phyloP scores from a whole-genome alignment of 2,329 filamentous ascomycete species.

The Diaporthe velutina region DNA sequence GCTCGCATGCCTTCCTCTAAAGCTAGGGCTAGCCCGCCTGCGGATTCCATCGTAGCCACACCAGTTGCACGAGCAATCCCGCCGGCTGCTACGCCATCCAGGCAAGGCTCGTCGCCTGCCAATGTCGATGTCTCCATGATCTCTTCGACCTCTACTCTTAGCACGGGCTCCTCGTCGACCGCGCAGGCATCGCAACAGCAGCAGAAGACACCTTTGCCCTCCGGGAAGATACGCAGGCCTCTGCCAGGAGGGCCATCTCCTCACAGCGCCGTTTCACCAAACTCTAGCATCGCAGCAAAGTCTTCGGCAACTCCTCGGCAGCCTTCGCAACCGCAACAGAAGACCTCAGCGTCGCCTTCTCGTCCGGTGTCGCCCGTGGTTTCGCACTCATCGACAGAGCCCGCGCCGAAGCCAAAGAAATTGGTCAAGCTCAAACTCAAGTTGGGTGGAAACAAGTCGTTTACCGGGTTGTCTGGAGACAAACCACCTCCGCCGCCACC shows the following conservation, averaged over 20 bases:
- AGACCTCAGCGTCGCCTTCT: conserved; percentile 25
- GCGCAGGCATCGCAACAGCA: conserved; percentile 10
- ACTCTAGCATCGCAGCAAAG: conserved; percentile 21
- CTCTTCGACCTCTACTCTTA: conserved; percentile 34
- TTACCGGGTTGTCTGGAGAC: neutral
- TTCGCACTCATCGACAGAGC: conserved; percentile 21
- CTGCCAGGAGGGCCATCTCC: conserved; percentile 33
- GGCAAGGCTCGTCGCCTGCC: conserved; percentile 30
- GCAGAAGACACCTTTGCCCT: conserved; percentile 35
- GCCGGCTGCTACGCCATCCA: conserved; percentile 31
- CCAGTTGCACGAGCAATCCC: conserved; percentile 35
- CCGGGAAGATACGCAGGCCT: conserved; percentile 37
- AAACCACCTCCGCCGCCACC: conserved; percentile 16
- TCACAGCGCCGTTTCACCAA: conserved; percentile 22
- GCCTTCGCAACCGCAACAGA: conserved; percentile 11
- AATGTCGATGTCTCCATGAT: conserved; percentile 18
- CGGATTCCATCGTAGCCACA: conserved; percentile 36
- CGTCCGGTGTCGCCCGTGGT: conserved; percentile 16
- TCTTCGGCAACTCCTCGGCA: conserved; percentile 14
- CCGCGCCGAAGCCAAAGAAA: conserved; percentile 26
- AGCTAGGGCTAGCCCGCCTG: neutral
- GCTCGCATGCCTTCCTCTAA: conserved; percentile 27
- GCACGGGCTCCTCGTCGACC: conserved; percentile 31
- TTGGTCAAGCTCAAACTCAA: conserved; percentile 39
- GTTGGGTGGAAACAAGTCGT: conserved; percentile 14